Base-by-base conservation (phyloP, 1,284 basidiomycete species). In the Moesziomyces sp. region DNA sequence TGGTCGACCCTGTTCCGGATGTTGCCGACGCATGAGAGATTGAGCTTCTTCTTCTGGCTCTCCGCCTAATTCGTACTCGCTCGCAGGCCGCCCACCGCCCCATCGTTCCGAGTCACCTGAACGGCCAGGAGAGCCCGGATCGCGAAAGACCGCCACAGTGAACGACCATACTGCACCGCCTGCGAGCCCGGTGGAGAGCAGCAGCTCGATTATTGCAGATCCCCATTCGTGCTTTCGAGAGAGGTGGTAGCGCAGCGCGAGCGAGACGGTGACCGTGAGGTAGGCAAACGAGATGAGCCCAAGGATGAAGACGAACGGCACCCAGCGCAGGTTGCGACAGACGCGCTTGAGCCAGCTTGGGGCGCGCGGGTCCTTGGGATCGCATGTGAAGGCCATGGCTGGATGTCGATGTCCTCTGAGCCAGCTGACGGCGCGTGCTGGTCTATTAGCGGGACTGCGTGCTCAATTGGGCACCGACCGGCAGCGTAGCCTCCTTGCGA, bases 131-230 rank as follows among this genome's bases (percentile, higher is more conserved):
- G 57, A 53, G 5, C 75, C 69, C 3, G 75, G 68, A 38, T 66
- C 49, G 23, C 64, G 67, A 52, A 77, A 73, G 24, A 79, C 75
- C 0, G 77, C 75, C 1, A 79, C 67, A 38, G 74, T 7, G 33
- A 79, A 73, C 26, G 64, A 54, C 69, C 73, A 71, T 23, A 61
- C 42, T 23, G 75, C 72, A 11, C 65, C 69, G 10, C 68, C 77
- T 7, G 66, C 67, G 13, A 79, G 44, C 3, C 52, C 21, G n/a
- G 68, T 70, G 3, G 61, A 60, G 18, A 77, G 21, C 13, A 76
- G 28, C 18, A 76, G 14, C 55, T 77, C 64, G 44, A 69, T 30
- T 10, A 67, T 35, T 2, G 69, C 69, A 10, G 58, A 48, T 2
- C 58, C 13, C 67, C 60, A 68, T 48, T 62, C 44, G 19, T 58